Evolutionary conservation across 2,329 filamentous ascomycete species (phyloP), one percentile per base, ranked within the genome.

Genomic region (Ophiostoma populinum): DNA sequence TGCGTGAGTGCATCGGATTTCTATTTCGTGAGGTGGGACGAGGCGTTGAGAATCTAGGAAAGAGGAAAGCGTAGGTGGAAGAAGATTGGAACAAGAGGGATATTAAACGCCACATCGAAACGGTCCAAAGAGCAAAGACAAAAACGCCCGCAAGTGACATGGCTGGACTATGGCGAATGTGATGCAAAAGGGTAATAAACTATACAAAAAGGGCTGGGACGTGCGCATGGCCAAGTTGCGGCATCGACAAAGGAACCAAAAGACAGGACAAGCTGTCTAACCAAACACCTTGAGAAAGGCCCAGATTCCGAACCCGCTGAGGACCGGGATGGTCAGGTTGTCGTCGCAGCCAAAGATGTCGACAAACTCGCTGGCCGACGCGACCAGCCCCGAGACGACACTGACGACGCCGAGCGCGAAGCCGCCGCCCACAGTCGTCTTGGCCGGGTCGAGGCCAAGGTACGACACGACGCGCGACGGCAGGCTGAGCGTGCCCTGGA

Each of bases 291-390:
- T 92, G 47, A 95, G 65, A 54, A 98, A 94, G 0, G 78, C 80
- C 77, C 81, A 93, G 41, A 98, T 74, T 6, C 86, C 86, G 30
- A 83, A 57, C 17, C 86, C 85, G 51, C 83, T 93, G 33, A 98
- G 63, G 18, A 92, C 74, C 2, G 90, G 90, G 54, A 98, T 98
- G 33, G 87, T 95, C 47, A 98, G 62, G 56, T 98, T 98, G 58
- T 98, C 90, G 50, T 98, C 90, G 80, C 83, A 86, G 32, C 85
- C 82, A 52, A 85, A 94, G 1, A 95, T 50, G 57, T 98, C 85
- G 30, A 93, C 66, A 12, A 87, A 79, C 57, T 98, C 90, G 49
- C 85, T 94, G 29, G 75, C 75, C 38, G 85, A 82, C 27, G 85
- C 90, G 35, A 87, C 72, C 28, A 95, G 57, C n/a, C 90, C 90